Evolutionary conservation across 2,329 filamentous ascomycete species (phyloP).

Genomic region (Xylariales sp.): DNA sequence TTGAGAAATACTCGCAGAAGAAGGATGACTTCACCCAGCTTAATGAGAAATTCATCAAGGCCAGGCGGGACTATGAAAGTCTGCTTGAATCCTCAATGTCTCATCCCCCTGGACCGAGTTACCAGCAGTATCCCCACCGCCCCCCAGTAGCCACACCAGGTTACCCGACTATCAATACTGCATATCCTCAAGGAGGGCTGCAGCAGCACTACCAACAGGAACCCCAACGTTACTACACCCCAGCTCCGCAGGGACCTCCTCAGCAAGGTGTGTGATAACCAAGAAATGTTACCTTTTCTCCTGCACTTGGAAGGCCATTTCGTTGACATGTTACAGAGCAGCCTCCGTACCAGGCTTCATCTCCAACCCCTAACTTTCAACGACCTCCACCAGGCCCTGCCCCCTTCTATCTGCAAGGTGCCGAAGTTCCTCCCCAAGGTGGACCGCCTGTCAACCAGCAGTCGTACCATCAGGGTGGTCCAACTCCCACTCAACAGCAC

Average conservation of each 20-base stretch:
- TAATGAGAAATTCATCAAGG: slow-evolving; percentile 99
- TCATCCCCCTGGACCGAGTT: slow-evolving; percentile 76
- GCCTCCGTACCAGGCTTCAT: slow-evolving; percentile 39
- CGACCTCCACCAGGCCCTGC: slow-evolving; percentile 48
- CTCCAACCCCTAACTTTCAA: slow-evolving; percentile 51
- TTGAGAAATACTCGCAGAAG: slow-evolving; percentile 98
- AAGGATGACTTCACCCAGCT: slow-evolving; percentile 99
- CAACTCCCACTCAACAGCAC: slow-evolving; percentile 17
- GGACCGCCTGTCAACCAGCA: slow-evolving; percentile 15
- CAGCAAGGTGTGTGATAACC: slow-evolving; percentile 29
- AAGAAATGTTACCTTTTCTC: no score
- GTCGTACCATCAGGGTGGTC: slow-evolving; percentile 23
- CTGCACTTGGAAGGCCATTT: no score
- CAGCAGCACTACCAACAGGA: slow-evolving; percentile 47
- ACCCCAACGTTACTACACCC: slow-evolving; percentile 65
- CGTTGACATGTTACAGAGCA: slow-evolving; percentile 28
- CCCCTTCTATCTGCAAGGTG: slow-evolving; percentile 63
- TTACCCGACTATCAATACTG: slow-evolving; percentile 22
- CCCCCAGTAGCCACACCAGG: slow-evolving; percentile 34
- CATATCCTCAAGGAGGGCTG: slow-evolving; percentile 37
- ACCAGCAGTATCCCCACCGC: slow-evolving; percentile 63
- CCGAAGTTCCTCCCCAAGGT: slow-evolving; percentile 43
- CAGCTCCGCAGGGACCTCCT: slow-evolving; percentile 41
- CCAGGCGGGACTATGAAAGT: slow-evolving; percentile 90
- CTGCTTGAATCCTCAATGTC: slow-evolving; percentile 97